phyloP scores from a whole-genome alignment of 306 rosid genomes.

The Glycine latifolia region DNA sequence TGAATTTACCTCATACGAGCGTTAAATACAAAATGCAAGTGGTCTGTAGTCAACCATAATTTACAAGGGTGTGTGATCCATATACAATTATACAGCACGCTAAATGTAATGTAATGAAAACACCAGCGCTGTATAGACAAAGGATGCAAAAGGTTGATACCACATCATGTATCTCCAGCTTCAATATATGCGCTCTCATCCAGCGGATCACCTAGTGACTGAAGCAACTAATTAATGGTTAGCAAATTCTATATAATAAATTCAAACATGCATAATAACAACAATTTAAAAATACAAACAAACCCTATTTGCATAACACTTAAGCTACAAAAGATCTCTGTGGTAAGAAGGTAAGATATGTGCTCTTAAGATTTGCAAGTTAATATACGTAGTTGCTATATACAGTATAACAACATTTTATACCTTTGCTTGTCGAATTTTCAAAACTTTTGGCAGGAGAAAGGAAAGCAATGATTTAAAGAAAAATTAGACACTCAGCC shows the following conservation, averaged over 20 bases:
- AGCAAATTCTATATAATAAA: too few species aligned
- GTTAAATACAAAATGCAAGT: conserved; percentile 23
- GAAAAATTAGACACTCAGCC: not conserved
- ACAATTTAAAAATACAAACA: not conserved
- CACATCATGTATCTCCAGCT: conserved; percentile 36
- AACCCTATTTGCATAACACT: not conserved
- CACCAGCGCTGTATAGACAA: conserved; percentile 11
- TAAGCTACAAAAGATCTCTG: not conserved
- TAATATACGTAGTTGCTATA: not conserved
- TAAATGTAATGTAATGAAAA: not conserved
- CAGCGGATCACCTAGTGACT: conserved; percentile 48
- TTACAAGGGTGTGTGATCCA: conserved; percentile 43
- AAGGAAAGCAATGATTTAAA: not conserved
- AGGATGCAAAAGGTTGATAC: conserved; percentile 17
- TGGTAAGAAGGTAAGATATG: not conserved
- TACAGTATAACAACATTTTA: not conserved
- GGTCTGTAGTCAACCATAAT: conserved; percentile 36
- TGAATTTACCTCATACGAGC: not conserved
- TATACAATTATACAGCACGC: conserved; percentile 30
- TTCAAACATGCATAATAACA: too few species aligned
- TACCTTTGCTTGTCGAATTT: conserved; percentile 20
- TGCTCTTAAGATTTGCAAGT: not conserved
- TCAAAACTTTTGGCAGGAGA: not conserved
- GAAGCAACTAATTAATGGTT: conserved; percentile 35
- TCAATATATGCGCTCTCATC: conserved; percentile 42